phyloP scores from a whole-genome alignment of 331 rosid species.

The Dryas integrifolia region DNA sequence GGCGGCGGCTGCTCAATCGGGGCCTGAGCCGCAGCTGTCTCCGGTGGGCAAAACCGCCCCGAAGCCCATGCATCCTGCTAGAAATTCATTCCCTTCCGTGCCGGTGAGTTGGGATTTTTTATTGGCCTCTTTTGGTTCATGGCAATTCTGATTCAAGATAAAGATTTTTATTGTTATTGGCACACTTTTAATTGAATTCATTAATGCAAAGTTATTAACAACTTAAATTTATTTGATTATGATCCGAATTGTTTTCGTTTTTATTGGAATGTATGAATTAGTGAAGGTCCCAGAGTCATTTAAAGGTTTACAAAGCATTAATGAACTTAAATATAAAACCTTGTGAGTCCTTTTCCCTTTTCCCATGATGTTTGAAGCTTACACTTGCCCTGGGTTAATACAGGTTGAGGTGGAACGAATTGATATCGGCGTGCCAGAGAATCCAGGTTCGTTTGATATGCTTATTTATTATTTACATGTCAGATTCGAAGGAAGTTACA shows the following conservation, averaged over 20 bases:
- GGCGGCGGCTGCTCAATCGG: constrained; percentile 45
- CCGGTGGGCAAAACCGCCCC: constrained; percentile 52
- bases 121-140: not conserved
- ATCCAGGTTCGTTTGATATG: constrained; percentile 36
- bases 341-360: not conserved
- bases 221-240: not conserved
- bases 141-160: not conserved
- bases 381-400: constrained; percentile 13
- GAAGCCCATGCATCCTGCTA: constrained; percentile 40
- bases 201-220: not conserved
- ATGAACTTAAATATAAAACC: not conserved
- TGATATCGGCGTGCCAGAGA: constrained; percentile 70
- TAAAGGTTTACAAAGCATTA: not conserved
- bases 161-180: not conserved
- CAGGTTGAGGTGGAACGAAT: constrained; percentile 94
- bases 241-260: too few relatives aligned
- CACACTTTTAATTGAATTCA: not conserved
- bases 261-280: too few relatives aligned
- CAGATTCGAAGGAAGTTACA: constrained; percentile 15
- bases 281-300: too few relatives aligned
- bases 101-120: constrained; percentile 44
- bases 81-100: constrained; percentile 48
- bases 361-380: constrained; percentile 9
- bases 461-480: not conserved
- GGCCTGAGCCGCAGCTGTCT: constrained; percentile 64